Evolutionary conservation across 352 stramenopile species (phyloP), one percentile per base, ranked within the genome.

Genomic region (Phytophthora palmivora): DNA sequence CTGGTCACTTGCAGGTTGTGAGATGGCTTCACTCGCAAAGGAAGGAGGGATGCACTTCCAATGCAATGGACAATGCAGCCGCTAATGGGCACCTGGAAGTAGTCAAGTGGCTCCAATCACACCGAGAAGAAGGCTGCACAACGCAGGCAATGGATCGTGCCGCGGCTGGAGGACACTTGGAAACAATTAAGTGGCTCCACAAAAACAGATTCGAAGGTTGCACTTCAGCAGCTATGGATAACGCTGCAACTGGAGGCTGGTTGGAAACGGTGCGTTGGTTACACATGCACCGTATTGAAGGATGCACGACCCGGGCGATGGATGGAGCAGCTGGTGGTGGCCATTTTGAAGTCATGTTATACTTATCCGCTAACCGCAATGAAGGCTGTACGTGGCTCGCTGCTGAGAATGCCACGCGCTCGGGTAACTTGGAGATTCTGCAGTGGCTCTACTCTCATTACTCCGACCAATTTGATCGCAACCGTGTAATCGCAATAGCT

Each of bases 261-360:
- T n/a, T n/a, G n/a, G n/a, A n/a, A n/a, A n/a, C n/a, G n/a, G n/a
- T n/a, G n/a, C n/a, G n/a, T n/a, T n/a, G n/a, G n/a, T n/a, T n/a
- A n/a, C n/a, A n/a, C n/a, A n/a, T n/a, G n/a, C n/a, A n/a, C n/a
- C n/a, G n/a, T n/a, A n/a, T n/a, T n/a, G n/a, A n/a, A n/a, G n/a
- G n/a, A n/a, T n/a, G n/a, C n/a, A n/a, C n/a, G 6, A 58, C 56
- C 14, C 38, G 18, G n/a, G 74, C 74, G 26, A 82, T 79, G 67
- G 62, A 79, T 55, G 61, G 62, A 5, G 74, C 74, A 14, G 70
- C 74, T 44, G 59, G 56, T 8, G 55, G 54, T 0, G 67, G 67
- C 2, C 67, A 82, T 70, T 72, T 82, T 11, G 26, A 76, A 22
- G 59, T 78, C 22, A 16, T 82, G 10, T 38, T 66, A 44, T 82